Evolutionary conservation across 2,329 filamentous ascomycete species (phyloP), one percentile per base, ranked within the genome.

Genomic region (Fusarium multiceps): DNA sequence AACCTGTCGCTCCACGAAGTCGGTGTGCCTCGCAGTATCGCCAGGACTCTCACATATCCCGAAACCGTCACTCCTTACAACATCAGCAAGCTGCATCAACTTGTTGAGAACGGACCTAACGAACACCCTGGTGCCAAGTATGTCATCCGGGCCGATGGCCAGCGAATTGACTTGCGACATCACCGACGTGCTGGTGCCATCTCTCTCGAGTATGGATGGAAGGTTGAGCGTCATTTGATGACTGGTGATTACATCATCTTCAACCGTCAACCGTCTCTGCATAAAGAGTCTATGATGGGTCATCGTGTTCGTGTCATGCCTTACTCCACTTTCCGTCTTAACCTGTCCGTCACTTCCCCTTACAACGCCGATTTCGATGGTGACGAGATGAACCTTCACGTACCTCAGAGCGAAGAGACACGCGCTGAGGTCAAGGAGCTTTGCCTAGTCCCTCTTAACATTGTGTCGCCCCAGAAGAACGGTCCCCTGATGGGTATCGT

Each of bases 201-300:
- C 69, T 91, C 91, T 59, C 83, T 99, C 32, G 93, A 97, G 76
- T 97, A 97, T 78, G 97, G 97, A 50, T 98, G 95, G 95, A 98
- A 98, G 79, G 97, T 99, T 37, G 96, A 99, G 82, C 92, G 96
- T 67, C 96, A 99, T 81, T 89, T 99, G 70, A 90, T 97, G 76
- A 93, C 97, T 76, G 95, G 95, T 61, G 96, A 99, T 81, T 97
- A 93, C 72, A 98, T 99, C 82, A 94, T 99, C 77, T 99, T 99
- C 89, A 99, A 99, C 81, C 96, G 96, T 86, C 96, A 99, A 79
- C 96, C 96, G 1, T 99, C 96, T 37, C 86, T 99, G 76, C 96
- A 99, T 87, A 99, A 99, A 82, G 96, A 99, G 79, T 99, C 96
- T 65, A 99, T 99, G 96, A 99, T 99, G 97, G 96, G 93, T 81